These are phyloP conservation scores for Ceratocystis smalleyi DNA, from an alignment of 2,329 filamentous ascomycete species.

Conservation along the genomic window DNA sequence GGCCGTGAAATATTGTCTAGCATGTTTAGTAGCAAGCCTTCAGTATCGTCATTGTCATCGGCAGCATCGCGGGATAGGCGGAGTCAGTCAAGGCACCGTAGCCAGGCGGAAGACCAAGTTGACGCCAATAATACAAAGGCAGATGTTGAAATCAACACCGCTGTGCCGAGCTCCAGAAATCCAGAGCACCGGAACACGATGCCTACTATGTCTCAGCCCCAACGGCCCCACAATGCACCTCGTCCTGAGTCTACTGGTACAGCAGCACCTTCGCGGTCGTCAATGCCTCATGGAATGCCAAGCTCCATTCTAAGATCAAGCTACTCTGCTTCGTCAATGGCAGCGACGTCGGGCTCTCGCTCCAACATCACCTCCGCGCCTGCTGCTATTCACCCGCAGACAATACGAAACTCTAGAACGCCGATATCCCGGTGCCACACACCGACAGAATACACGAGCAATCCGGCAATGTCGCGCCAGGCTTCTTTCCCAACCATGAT, in stretches of 20 bases:
- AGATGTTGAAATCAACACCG: not conserved
- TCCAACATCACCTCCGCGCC: not conserved
- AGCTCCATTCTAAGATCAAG: not conserved
- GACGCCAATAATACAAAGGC: not conserved
- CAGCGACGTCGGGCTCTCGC: not conserved
- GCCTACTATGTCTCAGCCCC: not conserved
- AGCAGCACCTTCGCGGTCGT: not conserved
- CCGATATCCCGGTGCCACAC: not conserved
- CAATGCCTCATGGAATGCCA: not conserved
- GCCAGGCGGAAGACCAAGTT: not conserved
- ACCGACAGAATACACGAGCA: not conserved
- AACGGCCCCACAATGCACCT: not conserved
- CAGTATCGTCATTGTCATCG: not conserved
- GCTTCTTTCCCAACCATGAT: not conserved
- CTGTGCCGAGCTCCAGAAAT: not conserved
- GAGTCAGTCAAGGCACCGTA: not conserved
- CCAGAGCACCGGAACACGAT: not conserved
- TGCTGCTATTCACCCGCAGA: not conserved
- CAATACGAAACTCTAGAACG: not conserved
- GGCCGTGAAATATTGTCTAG: constrained; percentile 12
- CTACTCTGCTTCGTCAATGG: not conserved
- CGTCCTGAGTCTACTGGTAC: not conserved
- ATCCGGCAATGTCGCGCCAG: not conserved
- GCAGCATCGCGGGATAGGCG: not conserved
- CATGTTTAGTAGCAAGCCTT: constrained; percentile 11